Percentiles rank a stretch among this genome's conserved stretches.
Evolutionary conservation across 306 rosid species (phyloP).

Genomic region (Quercus mongolica): DNA sequence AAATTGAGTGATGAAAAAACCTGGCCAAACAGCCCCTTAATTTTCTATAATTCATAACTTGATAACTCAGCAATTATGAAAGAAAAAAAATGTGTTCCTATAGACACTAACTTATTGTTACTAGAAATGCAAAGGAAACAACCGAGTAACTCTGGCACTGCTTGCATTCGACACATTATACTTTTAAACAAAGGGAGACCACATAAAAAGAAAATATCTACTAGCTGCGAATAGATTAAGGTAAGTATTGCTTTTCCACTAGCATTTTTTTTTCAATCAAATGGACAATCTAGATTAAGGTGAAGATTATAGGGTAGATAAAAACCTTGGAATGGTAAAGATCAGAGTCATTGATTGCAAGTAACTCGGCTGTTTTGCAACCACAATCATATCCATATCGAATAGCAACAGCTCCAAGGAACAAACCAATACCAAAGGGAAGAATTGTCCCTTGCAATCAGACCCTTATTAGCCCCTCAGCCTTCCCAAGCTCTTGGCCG

Average conservation of each 20-base stretch:
- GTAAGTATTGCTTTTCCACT: background rate
- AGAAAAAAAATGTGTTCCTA: too few species aligned
- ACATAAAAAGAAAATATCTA: background rate
- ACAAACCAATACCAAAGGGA: conserved; percentile 83
- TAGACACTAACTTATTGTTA: too few species aligned
- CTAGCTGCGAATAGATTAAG: too few species aligned
- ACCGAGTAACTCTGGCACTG: too few species aligned
- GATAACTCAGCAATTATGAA: too few species aligned
- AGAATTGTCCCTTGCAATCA: conserved; percentile 68
- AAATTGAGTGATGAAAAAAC: too few species aligned
- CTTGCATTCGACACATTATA: too few species aligned
- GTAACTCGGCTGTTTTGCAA: conserved; percentile 60
- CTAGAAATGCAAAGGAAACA: too few species aligned
- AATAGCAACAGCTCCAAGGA: conserved; percentile 84
- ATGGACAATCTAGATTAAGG: conserved; percentile 11
- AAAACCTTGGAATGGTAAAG: conserved; percentile 80
- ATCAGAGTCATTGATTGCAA: conserved; percentile 84
- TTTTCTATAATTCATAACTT: too few species aligned
- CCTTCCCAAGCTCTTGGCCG: conserved; percentile 72
- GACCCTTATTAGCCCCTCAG: conserved; percentile 69
- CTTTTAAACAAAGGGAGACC: background rate
- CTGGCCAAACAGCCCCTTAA: too few species aligned
- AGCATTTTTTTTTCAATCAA: background rate
- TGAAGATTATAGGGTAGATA: background rate
- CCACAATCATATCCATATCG: conserved; percentile 73